Base-by-base conservation (phyloP, 495 filamentous ascomycete species). In the Penicilliopsis zonata region DNA sequence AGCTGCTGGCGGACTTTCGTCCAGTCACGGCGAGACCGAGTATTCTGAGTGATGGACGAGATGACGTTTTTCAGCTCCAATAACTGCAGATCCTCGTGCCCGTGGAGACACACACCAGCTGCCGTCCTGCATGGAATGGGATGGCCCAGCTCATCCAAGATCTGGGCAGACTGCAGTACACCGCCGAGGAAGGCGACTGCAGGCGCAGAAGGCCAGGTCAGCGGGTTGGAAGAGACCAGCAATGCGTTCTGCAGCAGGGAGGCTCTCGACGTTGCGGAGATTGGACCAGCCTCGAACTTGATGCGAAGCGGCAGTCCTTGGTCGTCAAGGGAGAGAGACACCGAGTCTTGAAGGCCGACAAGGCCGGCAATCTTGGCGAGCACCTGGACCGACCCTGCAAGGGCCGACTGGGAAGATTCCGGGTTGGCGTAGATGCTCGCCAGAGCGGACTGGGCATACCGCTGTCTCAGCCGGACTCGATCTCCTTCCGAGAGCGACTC, bases 371-470 rank as follows among this genome's bases (percentile, higher is more conserved):
- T 65, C 35, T 75, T 72, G 7, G 52, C 51, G 13, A 82, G 47
- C 13, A 93, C 70, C 14, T 61, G 60, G 35, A 80, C 70, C 5
- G 78, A 72, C 2, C 68, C 71, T 12, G 71, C 61, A 29, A 90
- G 43, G 2, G 72, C 68, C 17, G 77, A 63, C 4, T 54, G 35
- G 5, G 74, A 75, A 13, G 67, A 59, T 10, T 76, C 70, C 2
- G 76, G 46, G 23, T 78, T 74, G 9, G 78, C 60, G 47, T 90
- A 92, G 9, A 86, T 67, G 29, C 76, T 63, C 14, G 83, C 80
- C 22, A 93, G 56, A 0, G 72, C 79, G 6, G 82, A 65, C 41
- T 82, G 80, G 4, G 73, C 78, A 49, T 88, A 94, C 34, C 68
- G 64, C 28, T 49, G 46, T 20, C 73, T 65, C 5, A 86, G 54